Evolutionary conservation across 345 rosid genomes (phyloP).

Genomic region (Turritis glabra): DNA sequence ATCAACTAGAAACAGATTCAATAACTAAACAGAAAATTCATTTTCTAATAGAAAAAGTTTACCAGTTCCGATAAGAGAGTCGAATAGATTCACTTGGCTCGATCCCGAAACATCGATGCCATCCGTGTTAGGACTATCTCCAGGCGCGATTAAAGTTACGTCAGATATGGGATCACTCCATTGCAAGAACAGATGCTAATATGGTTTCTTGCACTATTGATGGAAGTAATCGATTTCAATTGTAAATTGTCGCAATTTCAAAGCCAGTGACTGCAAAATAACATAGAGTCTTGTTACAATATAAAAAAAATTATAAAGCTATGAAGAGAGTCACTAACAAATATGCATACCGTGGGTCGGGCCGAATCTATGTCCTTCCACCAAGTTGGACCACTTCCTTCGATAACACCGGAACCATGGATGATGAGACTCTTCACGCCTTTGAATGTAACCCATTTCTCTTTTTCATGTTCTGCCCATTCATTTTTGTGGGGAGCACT

Average conservation of each 20-base stretch:
- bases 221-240: conserved; percentile 4
- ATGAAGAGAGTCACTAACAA: not conserved
- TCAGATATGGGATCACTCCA: not conserved
- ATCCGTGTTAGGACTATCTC: conserved; percentile 27
- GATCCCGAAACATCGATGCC: conserved; percentile 12
- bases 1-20: not conserved
- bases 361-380: not conserved
- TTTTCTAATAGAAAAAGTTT: not conserved
- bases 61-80: conserved; percentile 15
- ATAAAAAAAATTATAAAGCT: not conserved
- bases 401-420: not conserved
- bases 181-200: not conserved
- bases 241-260: not conserved
- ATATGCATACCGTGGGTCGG: not conserved
- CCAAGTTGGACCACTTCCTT: conserved; percentile 20
- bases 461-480: not conserved
- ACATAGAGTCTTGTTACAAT: not conserved
- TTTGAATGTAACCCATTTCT: conserved; percentile 1
- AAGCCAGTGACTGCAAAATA: not conserved
- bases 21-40: not conserved
- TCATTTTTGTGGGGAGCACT: not conserved
- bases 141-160: not conserved
- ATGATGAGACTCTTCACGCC: not conserved
- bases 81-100: not conserved
- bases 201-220: conserved; percentile 18